Percentiles rank a stretch among this genome's conserved stretches.
phyloP scores from a whole-genome alignment of 352 stramenopile species.

The Pythium scleroteichum region DNA sequence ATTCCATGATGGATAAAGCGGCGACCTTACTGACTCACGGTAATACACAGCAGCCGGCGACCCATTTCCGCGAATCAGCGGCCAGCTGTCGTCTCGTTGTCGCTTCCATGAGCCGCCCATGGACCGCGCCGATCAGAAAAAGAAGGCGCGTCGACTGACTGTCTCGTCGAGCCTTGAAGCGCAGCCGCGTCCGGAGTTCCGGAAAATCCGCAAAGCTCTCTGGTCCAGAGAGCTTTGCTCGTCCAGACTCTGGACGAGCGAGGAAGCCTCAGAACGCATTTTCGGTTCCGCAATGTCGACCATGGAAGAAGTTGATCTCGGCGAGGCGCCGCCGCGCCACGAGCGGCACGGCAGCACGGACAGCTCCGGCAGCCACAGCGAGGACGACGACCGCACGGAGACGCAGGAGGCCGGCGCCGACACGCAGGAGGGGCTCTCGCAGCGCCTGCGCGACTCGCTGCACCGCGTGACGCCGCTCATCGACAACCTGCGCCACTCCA shows the following conservation, averaged over 20 bases:
- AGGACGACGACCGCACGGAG: slow-evolving; percentile 10
- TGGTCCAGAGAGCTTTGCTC: too few species aligned
- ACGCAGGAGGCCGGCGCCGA: background rate
- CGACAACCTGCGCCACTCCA: slow-evolving; percentile 20
- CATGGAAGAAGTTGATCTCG: slow-evolving; percentile 29
- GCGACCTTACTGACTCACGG: too few species aligned
- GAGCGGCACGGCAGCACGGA: slow-evolving; percentile 11
- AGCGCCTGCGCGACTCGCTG: slow-evolving; percentile 23
- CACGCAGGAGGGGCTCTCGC: slow-evolving; percentile 13
- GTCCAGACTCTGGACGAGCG: too few species aligned
- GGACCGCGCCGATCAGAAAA: too few species aligned
- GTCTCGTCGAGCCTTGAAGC: too few species aligned
- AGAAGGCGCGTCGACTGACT: background rate
- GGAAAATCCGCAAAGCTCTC: too few species aligned
- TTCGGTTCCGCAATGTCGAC: too few species aligned
- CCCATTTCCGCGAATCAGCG: slow-evolving; percentile 9
- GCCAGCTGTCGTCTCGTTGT: slow-evolving; percentile 7
- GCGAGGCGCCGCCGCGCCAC: slow-evolving; percentile 7
- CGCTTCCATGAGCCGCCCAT: background rate
- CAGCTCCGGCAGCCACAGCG: slow-evolving; percentile 16
- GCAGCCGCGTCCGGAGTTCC: too few species aligned
- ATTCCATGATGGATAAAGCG: background rate
- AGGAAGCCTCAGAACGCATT: background rate
- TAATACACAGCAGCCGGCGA: too few species aligned
- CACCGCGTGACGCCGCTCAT: slow-evolving; percentile 24